phyloP scores from a whole-genome alignment of 352 stramenopile genomes.

The Globisporangium alternatum region DNA sequence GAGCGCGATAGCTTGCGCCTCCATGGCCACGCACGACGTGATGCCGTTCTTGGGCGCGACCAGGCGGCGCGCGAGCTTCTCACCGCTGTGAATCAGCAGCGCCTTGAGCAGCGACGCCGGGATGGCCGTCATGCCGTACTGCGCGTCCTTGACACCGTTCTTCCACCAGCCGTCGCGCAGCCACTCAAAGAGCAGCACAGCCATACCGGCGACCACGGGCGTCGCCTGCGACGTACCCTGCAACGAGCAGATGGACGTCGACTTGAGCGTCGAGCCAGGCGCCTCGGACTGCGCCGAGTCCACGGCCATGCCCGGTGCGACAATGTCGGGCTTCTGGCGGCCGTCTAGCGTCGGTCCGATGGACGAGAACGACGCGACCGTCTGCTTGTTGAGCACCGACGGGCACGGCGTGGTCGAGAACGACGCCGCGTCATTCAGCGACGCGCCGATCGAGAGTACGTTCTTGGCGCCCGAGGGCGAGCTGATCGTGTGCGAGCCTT shows the following conservation, averaged over 20 bases:
- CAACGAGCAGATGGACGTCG: slow-evolving; percentile 56
- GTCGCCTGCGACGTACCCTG: slow-evolving; percentile 81
- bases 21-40: slow-evolving; percentile 45
- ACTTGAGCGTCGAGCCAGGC: slow-evolving; percentile 53
- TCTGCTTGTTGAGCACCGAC: slow-evolving; percentile 63
- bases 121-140: slow-evolving; percentile 51
- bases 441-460: slow-evolving; percentile 79
- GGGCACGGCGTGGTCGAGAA: slow-evolving; percentile 46
- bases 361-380: slow-evolving; percentile 84
- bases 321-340: slow-evolving; percentile 86
- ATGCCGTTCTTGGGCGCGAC: slow-evolving; percentile 34
- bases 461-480: slow-evolving; percentile 85
- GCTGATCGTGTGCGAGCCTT: slow-evolving; percentile 63
- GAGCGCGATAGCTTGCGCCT: slow-evolving; percentile 25
- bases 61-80: slow-evolving; percentile 52
- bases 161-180: slow-evolving; percentile 82
- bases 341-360: slow-evolving; percentile 78
- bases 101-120: slow-evolving; percentile 74
- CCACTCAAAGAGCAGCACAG: slow-evolving; percentile 77
- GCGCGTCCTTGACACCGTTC: slow-evolving; percentile 45
- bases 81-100: slow-evolving; percentile 74
- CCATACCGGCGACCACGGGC: slow-evolving; percentile 66
- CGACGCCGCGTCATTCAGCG: slow-evolving; percentile 57
- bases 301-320: slow-evolving; percentile 82
- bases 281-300: slow-evolving; percentile 66